Evolutionary conservation across 805 yeast species (phyloP).

Genomic region (Metschnikowia vanudenii): DNA sequence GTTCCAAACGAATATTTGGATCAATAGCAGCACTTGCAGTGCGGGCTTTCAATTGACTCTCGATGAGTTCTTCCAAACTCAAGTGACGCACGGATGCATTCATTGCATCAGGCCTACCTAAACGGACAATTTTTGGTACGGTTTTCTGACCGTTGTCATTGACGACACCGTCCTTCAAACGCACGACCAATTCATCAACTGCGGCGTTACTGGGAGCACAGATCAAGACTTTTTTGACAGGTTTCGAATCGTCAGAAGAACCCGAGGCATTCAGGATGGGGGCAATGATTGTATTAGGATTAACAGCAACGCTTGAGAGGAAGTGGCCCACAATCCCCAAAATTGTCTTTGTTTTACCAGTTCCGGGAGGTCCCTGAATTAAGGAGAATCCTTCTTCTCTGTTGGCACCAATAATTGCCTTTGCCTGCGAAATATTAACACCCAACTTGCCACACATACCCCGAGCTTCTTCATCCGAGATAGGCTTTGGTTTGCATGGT

Average conservation of each 20-base stretch:
- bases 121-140: constrained; percentile 71
- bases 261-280: constrained; percentile 22
- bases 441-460: constrained; percentile 48
- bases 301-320: constrained; percentile 38
- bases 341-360: constrained; percentile 97
- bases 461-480: constrained; percentile 39
- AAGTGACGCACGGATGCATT: constrained; percentile 77
- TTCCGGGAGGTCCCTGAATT: constrained; percentile 99
- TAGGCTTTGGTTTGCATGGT: constrained; percentile 46
- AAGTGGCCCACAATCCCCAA: constrained; percentile 84
- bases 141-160: constrained; percentile 52
- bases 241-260: constrained; percentile 31
- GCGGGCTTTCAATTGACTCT: constrained; percentile 48
- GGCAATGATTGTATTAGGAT: constrained; percentile 18
- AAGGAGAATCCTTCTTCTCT: constrained; percentile 73
- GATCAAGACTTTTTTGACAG: constrained; percentile 60
- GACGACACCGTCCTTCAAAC: constrained; percentile 71
- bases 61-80: constrained; percentile 84
- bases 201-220: constrained; percentile 99
- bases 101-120: constrained; percentile 88
- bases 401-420: constrained; percentile 76
- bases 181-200: constrained; percentile 87
- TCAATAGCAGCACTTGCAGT: constrained; percentile 44
- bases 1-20: constrained; percentile 49
- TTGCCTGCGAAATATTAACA: constrained; percentile 88